phyloP scores from a whole-genome alignment of 805 yeast genomes.

The Candida vartiovaarae region DNA sequence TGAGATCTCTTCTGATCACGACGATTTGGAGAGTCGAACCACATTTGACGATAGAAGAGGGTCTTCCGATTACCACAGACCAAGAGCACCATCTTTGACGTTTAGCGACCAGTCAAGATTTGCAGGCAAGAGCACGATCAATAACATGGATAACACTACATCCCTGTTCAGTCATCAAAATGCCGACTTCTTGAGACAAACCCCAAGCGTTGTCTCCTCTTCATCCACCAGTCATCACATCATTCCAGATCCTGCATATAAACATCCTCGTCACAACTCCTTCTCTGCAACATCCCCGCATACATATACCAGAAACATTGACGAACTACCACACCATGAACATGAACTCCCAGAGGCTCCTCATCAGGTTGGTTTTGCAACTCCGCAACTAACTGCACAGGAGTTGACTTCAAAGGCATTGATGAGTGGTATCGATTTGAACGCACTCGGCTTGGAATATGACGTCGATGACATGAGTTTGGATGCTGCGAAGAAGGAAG shows the following conservation, averaged over 20 bases:
- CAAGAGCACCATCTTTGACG: neutral
- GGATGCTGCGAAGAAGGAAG: conserved; percentile 9
- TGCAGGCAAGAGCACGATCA: conserved; percentile 12
- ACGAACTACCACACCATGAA: conserved; percentile 2
- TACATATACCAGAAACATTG: conserved; percentile 24
- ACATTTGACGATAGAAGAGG: neutral
- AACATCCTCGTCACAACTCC: conserved; percentile 35
- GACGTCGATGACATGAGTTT: conserved; percentile 17
- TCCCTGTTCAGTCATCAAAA: conserved; percentile 24
- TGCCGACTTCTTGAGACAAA: conserved; percentile 6
- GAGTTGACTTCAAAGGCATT: conserved; percentile 31
- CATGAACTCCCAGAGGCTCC: conserved; percentile 39
- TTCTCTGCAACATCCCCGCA: conserved; percentile 36
- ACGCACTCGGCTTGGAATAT: conserved; percentile 29
- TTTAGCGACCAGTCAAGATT: conserved; percentile 1
- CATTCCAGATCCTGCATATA: conserved; percentile 8
- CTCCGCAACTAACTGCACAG: conserved; percentile 62
- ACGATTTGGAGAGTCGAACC: neutral
- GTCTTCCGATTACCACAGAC: conserved; percentile 1
- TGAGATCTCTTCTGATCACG: conserved; percentile 4
- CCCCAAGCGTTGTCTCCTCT: conserved; percentile 1
- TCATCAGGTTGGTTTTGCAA: conserved; percentile 69
- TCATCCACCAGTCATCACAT: neutral
- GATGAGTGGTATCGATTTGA: conserved; percentile 31
- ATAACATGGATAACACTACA: conserved; percentile 14